These are phyloP conservation scores for Geoglossum glabrum DNA, from an alignment of 495 filamentous ascomycete species.

Conservation along the genomic window DNA sequence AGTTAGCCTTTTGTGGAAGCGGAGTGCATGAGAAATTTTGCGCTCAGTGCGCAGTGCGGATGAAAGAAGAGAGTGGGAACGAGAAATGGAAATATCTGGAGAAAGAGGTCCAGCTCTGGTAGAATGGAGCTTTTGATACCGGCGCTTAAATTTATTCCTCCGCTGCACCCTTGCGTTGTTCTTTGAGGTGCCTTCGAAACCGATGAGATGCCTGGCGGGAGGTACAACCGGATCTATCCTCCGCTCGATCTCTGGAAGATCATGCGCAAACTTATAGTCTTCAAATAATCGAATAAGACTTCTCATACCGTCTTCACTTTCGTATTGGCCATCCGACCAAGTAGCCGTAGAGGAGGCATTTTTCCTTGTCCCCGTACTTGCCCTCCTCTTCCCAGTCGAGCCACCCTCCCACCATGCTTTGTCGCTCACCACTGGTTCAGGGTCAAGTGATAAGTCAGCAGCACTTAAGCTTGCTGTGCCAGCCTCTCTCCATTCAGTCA, in stretches of 20 bases:
- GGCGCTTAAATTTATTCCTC: neutral
- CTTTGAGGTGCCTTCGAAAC: constrained; percentile 1
- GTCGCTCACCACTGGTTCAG: constrained; percentile 19
- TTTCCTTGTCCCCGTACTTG: neutral
- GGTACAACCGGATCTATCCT: constrained; percentile 1
- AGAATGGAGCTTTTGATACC: neutral
- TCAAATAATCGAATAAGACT: neutral
- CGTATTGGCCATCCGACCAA: constrained; percentile 24
- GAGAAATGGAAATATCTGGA: neutral
- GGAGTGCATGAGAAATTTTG: constrained; percentile 8
- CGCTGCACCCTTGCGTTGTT: neutral
- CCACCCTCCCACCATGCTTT: constrained; percentile 33
- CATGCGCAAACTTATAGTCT: neutral
- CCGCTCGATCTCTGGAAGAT: neutral
- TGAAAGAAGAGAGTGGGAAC: neutral
- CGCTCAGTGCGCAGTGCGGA: neutral
- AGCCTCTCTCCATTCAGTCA: constrained; percentile 39
- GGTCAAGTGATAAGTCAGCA: constrained; percentile 25
- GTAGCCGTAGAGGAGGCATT: neutral
- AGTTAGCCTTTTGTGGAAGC: constrained; percentile 18
- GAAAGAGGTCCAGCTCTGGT: neutral
- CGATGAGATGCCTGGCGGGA: neutral
- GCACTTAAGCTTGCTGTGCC: constrained; percentile 30
- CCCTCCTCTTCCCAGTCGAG: constrained; percentile 3
- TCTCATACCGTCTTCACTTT: constrained; percentile 27